Evolutionary conservation across 768 basidiomycete genomes (phyloP), one percentile per base, ranked within the genome.

Genomic region (Pholiota molesta): DNA sequence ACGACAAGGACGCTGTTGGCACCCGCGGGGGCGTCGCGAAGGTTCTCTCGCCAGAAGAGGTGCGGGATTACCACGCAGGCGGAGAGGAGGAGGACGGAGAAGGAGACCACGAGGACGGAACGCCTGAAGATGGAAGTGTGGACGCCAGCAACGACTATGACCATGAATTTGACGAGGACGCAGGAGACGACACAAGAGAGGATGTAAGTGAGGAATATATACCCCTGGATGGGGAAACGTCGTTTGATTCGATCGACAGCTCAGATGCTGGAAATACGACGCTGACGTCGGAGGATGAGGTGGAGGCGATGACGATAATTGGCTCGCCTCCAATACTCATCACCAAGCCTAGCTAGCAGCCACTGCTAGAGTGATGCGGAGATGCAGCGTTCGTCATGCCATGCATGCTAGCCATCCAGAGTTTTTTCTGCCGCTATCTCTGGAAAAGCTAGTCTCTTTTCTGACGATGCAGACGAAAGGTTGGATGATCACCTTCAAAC

Each of bases 41-140:
- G 71, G 92, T 94, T 8, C 78, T 94, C 17, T 87, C 81, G 59
- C 85, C 87, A 47, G 88, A 90, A 63, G 92, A 94, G 69, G 81
- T 91, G 53, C 82, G 84, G 49, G 77, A 79, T 14, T 90, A 89
- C 86, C 79, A 78, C 62, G 78, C 74, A 65, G 72, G 67, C 10
- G 70, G 72, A 37, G 67, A 35, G 75, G 71, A 49, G 73, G 72
- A 73, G 1, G 59, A 64, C 47, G 57, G 57, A n/a, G 67, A 68
- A 35, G 75, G 71, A 49, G 73, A 72, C 59, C 71, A 73, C 44
- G 72, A 73, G 1, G 59, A 64, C 47, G 57, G 57, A n/a, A 47
- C 56, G 2, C 9, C 51, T 5, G n/a, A 23, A 11, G 39, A 54
- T 28, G 14, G 42, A 35, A 31, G 37, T 23, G 29, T 29, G 13